Evolutionary conservation across 768 basidiomycete genomes (phyloP).

Genomic region (Pisolithus orientalis): DNA sequence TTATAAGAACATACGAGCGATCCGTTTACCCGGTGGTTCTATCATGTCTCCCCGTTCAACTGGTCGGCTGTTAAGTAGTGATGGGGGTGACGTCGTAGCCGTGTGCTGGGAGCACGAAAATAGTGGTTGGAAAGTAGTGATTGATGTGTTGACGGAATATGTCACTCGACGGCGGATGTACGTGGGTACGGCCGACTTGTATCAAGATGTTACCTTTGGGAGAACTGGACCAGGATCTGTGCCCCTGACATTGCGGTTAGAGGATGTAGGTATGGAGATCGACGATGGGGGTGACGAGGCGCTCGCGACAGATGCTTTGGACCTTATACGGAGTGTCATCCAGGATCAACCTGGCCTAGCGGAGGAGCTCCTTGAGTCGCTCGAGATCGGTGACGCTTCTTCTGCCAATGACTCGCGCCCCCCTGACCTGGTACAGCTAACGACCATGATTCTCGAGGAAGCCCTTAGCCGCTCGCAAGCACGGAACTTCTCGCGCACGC

Average conservation of each 20-base stretch:
- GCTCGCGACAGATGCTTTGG: slow-evolving; percentile 66
- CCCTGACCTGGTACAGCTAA: slow-evolving; percentile 73
- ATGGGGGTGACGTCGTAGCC: slow-evolving; percentile 57
- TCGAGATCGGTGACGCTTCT: slow-evolving; percentile 37
- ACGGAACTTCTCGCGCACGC: slow-evolving; percentile 43
- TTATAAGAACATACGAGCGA: slow-evolving; percentile 60
- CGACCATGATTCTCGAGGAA: slow-evolving; percentile 76
- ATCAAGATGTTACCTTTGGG: slow-evolving; percentile 50
- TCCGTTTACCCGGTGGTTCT: slow-evolving; percentile 73
- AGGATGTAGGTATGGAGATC: slow-evolving; percentile 70
- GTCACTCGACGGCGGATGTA: slow-evolving; percentile 52
- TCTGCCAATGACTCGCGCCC: slow-evolving; percentile 47
- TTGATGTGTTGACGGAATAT: slow-evolving; percentile 78
- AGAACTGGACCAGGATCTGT: slow-evolving; percentile 34
- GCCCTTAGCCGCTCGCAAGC: slow-evolving; percentile 50
- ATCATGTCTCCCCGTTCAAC: slow-evolving; percentile 58
- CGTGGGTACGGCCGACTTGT: slow-evolving; percentile 32
- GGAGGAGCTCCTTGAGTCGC: slow-evolving; percentile 55
- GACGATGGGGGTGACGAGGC: slow-evolving; percentile 55
- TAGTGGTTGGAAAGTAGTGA: slow-evolving; percentile 79
- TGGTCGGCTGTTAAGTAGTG: slow-evolving; percentile 68
- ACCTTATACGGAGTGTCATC: slow-evolving; percentile 74
- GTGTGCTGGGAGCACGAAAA: slow-evolving; percentile 78
- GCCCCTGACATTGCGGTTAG: slow-evolving; percentile 43
- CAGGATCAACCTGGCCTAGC: slow-evolving; percentile 63